These are phyloP conservation scores for Melaleuca alternifolia DNA, from an alignment of 345 rosid species.

Conservation along the genomic window DNA sequence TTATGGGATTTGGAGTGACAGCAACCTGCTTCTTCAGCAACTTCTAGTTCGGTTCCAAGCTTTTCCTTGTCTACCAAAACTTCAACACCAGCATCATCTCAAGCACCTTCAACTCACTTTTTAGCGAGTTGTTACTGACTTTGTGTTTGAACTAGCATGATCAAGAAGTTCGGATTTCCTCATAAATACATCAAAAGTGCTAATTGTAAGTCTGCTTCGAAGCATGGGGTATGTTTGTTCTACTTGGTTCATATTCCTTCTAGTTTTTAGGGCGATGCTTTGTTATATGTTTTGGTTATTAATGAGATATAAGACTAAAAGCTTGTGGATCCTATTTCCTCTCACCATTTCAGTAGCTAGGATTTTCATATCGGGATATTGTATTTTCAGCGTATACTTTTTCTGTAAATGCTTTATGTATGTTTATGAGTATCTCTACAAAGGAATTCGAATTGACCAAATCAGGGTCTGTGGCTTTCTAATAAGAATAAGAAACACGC, in stretches of 20 bases:
- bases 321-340: neutral
- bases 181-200: neutral
- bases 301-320: neutral
- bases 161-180: neutral
- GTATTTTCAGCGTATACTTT: neutral
- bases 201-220: neutral
- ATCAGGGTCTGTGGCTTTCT: neutral
- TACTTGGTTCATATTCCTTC: neutral
- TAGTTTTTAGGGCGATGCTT: neutral
- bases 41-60: constrained; percentile 45
- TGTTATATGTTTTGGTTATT: neutral
- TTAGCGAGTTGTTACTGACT: neutral
- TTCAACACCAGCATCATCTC: constrained; percentile 36
- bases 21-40: constrained; percentile 34
- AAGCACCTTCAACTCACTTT: constrained; percentile 23
- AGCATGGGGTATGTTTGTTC: neutral
- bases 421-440: neutral
- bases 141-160: neutral
- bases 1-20: constrained; percentile 35
- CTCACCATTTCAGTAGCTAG: neutral
- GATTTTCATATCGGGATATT: too few relatives aligned
- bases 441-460: neutral
- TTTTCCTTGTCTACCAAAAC: constrained; percentile 39
- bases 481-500: neutral
- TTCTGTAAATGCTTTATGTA: neutral